Conservation (phyloP, 495 filamentous ascomycete species). For the Chaetomium cochliodes region DNA sequence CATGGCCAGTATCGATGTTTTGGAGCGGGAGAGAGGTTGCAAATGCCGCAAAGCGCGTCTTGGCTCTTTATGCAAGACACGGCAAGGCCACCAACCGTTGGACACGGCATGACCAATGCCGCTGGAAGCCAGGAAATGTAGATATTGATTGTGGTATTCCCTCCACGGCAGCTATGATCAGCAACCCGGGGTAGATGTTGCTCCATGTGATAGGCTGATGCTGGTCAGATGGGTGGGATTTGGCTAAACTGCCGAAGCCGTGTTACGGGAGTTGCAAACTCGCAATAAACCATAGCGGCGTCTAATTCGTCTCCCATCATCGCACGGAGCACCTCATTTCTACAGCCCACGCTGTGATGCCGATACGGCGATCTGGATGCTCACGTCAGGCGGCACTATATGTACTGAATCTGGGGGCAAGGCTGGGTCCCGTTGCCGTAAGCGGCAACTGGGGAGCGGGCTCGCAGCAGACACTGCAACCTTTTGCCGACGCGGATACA, state of each 20-base stretch:
- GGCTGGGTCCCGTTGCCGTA: background rate
- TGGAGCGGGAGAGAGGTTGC: background rate
- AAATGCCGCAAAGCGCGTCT: constrained; percentile 20
- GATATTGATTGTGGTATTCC: constrained; percentile 6
- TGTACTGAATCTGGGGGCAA: background rate
- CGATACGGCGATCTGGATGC: background rate
- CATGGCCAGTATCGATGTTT: constrained; percentile 3
- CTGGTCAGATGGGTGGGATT: background rate
- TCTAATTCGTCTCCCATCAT: constrained; percentile 8
- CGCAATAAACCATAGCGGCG: constrained; percentile 10
- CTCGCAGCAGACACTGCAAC: background rate
- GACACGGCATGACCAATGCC: background rate
- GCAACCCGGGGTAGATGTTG: background rate
- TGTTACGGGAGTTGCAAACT: background rate
- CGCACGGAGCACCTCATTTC: constrained; percentile 1
- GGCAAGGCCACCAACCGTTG: background rate
- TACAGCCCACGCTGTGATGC: background rate
- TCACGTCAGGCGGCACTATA: background rate
- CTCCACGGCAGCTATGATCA: constrained; percentile 10
- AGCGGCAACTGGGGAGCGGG: background rate
- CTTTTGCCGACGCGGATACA: background rate
- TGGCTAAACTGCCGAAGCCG: constrained; percentile 24
- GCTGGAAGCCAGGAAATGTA: background rate
- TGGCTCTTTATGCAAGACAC: constrained; percentile 10
- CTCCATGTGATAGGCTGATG: constrained; percentile 12